A percentile compares a stretch with the other conserved stretches of the same genome.
Conservation (phyloP, 192 early-diverging fungal species). For the Podila epicladia region DNA sequence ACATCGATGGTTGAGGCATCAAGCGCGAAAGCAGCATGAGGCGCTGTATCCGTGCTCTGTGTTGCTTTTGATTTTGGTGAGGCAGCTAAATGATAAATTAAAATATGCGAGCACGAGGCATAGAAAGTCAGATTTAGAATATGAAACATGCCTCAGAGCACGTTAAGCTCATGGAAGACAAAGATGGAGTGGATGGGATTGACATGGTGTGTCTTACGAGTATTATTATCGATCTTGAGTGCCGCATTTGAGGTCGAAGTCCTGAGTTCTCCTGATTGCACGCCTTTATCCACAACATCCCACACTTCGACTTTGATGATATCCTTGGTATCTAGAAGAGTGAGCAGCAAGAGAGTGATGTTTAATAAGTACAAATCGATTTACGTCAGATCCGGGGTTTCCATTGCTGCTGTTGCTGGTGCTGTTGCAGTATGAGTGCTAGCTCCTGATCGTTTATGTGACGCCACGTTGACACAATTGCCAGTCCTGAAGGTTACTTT, state of each 20-base stretch:
- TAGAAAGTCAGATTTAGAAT: conserved; percentile 1
- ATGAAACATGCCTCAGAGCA: background rate
- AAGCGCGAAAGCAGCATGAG: conserved; percentile 47
- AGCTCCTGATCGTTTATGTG: too few species aligned
- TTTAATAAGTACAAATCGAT: background rate
- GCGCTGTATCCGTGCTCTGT: background rate
- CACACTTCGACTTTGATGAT: conserved; percentile 71
- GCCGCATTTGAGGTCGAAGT: background rate
- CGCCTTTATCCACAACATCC: conserved; percentile 68
- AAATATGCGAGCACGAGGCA: background rate
- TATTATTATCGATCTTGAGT: conserved; percentile 48
- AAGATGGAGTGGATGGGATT: background rate
- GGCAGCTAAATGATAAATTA: conserved; percentile 1
- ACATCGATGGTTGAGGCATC: conserved; percentile 70
- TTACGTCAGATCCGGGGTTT: too few species aligned
- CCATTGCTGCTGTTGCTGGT: too few species aligned
- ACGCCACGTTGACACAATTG: too few species aligned
- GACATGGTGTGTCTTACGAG: conserved; percentile 21
- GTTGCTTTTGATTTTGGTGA: conserved; percentile 25
- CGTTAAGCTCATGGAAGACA: background rate
- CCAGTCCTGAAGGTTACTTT: too few species aligned
- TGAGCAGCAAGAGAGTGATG: background rate
- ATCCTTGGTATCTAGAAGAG: conserved; percentile 56
- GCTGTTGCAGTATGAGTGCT: too few species aligned
- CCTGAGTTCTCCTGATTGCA: conserved; percentile 36